Evolutionary conservation across 2,329 filamentous ascomycete genomes (phyloP).

Genomic region (Arthrobotrys conoides): DNA sequence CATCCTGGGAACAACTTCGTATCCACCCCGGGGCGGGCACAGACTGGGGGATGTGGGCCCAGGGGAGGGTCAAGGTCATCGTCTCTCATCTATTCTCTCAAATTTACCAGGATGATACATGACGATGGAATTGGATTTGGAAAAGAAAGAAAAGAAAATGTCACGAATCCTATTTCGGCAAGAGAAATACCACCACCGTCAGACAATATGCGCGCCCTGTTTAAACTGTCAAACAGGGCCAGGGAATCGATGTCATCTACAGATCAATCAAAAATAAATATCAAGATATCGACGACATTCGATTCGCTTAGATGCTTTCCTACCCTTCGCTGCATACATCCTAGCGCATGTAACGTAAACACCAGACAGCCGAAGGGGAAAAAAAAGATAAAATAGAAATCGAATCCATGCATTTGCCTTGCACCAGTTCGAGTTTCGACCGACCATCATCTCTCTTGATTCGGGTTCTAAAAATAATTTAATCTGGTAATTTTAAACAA

Average conservation of each 20-base stretch:
- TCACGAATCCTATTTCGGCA: constrained; percentile 45
- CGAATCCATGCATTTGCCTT: constrained; percentile 34
- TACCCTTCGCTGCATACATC: constrained; percentile 10
- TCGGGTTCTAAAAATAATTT: constrained; percentile 30
- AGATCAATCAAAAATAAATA: constrained; percentile 3
- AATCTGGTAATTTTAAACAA: constrained; percentile 43
- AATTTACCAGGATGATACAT: constrained; percentile 38
- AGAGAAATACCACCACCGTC: constrained; percentile 43
- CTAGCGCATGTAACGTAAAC: constrained; percentile 57
- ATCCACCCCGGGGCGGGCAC: constrained; percentile 23
- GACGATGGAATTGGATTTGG: constrained; percentile 10
- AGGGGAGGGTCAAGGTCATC: constrained; percentile 13
- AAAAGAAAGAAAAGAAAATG: constrained; percentile 14
- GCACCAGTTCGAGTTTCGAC: no score
- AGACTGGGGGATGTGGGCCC: constrained; percentile 29
- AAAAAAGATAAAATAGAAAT: no score
- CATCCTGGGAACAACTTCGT: constrained; percentile 27
- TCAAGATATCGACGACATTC: constrained; percentile 23
- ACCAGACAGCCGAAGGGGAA: constrained; percentile 36
- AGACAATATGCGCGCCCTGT: constrained; percentile 30
- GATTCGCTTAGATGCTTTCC: constrained; percentile 54
- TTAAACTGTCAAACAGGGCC: constrained; percentile 1
- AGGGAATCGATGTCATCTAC: constrained; percentile 23
- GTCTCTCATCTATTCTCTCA: constrained; percentile 24
- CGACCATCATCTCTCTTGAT: neutral